These are phyloP conservation scores for Arthrobotrys conoides DNA, from an alignment of 2,329 filamentous ascomycete genomes.

Conservation along the genomic window DNA sequence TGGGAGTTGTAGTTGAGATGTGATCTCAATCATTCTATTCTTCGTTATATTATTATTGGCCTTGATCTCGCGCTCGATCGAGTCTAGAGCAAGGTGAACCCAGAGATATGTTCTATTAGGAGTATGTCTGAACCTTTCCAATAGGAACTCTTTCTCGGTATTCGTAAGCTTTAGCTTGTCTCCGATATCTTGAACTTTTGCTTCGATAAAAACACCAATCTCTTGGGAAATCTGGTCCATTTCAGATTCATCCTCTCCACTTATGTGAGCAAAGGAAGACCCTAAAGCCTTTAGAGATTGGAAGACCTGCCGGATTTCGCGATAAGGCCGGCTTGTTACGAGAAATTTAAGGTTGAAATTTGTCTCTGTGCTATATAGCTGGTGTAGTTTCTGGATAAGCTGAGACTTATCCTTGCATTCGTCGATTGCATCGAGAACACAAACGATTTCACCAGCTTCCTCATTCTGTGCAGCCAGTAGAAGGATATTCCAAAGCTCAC, in stretches of 20 bases:
- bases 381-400: slow-evolving; percentile 63
- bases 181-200: slow-evolving; percentile 20
- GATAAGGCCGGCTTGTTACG: slow-evolving; percentile 65
- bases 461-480: not conserved
- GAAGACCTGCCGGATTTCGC: slow-evolving; percentile 63
- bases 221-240: slow-evolving; percentile 61
- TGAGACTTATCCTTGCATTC: slow-evolving; percentile 65
- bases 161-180: not conserved
- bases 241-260: slow-evolving; percentile 54
- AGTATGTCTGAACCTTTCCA: not conserved
- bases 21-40: slow-evolving; percentile 5
- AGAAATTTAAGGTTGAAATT: slow-evolving; percentile 67
- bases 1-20: slow-evolving; percentile 5
- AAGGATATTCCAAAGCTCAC: slow-evolving; percentile 37
- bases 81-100: slow-evolving; percentile 18
- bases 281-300: slow-evolving; percentile 17
- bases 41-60: slow-evolving; percentile 2
- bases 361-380: slow-evolving; percentile 62
- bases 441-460: slow-evolving; percentile 64
- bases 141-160: not conserved
- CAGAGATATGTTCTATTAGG: slow-evolving; percentile 39
- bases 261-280: slow-evolving; percentile 36
- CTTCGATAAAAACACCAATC: slow-evolving; percentile 62
- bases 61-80: slow-evolving; percentile 16
- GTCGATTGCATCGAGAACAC: slow-evolving; percentile 68